A percentile compares a stretch with the other conserved stretches of the same genome.
Conservation (phyloP, 2,329 filamentous ascomycete species). For the Arthroderma uncinatum region DNA sequence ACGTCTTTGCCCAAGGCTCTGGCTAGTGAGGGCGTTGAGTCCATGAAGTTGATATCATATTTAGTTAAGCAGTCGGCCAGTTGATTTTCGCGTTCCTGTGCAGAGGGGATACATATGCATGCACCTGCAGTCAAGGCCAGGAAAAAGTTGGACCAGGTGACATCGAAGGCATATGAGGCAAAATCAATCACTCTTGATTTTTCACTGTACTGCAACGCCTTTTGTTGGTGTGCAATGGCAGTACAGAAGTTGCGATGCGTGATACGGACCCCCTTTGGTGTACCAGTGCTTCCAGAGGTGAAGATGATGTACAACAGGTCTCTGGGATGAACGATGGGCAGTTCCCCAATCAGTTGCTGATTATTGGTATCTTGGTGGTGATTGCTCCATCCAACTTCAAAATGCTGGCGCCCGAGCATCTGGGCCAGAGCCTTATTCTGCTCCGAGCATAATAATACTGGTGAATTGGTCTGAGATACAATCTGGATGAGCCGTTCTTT, state of each 20-base stretch:
- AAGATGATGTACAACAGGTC: constrained; percentile 44
- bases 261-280: constrained; percentile 56
- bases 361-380: not conserved
- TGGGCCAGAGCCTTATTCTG: not conserved
- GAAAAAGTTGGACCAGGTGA: constrained; percentile 81
- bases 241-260: constrained; percentile 60
- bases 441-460: constrained; percentile 10
- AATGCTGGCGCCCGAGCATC: not conserved
- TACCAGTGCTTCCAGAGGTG: constrained; percentile 55
- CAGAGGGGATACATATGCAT: constrained; percentile 34
- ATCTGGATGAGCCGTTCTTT: constrained; percentile 25
- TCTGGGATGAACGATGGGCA: constrained; percentile 11
- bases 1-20: constrained; percentile 26
- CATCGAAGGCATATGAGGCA: constrained; percentile 77
- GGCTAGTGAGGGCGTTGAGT: constrained; percentile 47
- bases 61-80: constrained; percentile 18
- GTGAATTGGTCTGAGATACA: constrained; percentile 11
- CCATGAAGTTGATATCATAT: constrained; percentile 33
- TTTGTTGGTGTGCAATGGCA: constrained; percentile 43
- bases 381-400: not conserved
- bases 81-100: constrained; percentile 30
- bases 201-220: constrained; percentile 37
- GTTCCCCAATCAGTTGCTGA: not conserved
- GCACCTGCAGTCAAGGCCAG: constrained; percentile 23
- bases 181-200: constrained; percentile 63